phyloP scores from a whole-genome alignment of 768 basidiomycete species.

The Naganishia friedmannii region DNA sequence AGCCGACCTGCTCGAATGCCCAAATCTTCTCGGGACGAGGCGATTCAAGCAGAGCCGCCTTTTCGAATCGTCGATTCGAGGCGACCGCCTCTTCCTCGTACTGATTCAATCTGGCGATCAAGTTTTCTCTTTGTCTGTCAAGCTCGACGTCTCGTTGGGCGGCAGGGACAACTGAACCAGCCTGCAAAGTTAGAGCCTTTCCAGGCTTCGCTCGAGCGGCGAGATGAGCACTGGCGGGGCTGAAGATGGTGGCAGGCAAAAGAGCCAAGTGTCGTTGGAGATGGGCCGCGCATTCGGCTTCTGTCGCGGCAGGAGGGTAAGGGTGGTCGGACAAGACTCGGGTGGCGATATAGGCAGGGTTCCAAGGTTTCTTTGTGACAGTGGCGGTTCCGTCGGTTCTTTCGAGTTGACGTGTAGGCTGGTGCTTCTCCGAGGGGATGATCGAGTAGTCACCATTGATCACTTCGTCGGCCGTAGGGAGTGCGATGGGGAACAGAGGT shows the following conservation, averaged over 20 bases:
- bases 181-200: constrained; percentile 16
- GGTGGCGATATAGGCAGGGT: constrained; percentile 28
- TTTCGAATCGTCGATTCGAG: constrained; percentile 9
- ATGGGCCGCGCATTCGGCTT: constrained; percentile 20
- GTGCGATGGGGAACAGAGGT: constrained; percentile 14
- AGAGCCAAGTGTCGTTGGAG: constrained; percentile 29
- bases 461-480: constrained; percentile 11
- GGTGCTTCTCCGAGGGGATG: constrained; percentile 3
- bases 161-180: constrained; percentile 11
- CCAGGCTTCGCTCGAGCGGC: constrained; percentile 16
- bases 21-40: constrained; percentile 23
- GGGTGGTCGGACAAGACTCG: constrained; percentile 27
- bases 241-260: constrained; percentile 23
- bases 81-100: constrained; percentile 15
- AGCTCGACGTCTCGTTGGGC: constrained; percentile 16
- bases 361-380: constrained; percentile 1
- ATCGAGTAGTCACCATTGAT: constrained; percentile 16
- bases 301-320: constrained; percentile 22
- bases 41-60: constrained; percentile 18
- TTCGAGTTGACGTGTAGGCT: not conserved
- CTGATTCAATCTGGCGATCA: constrained; percentile 33
- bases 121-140: constrained; percentile 33
- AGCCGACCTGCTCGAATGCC: constrained; percentile 39
- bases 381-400: not conserved
- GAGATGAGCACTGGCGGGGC: constrained; percentile 3